Percentiles rank a stretch among this genome's conserved stretches.
These are phyloP conservation scores for Xylariaceae sp. DNA, from an alignment of 2,329 filamentous ascomycete species.

Conservation along the genomic window DNA sequence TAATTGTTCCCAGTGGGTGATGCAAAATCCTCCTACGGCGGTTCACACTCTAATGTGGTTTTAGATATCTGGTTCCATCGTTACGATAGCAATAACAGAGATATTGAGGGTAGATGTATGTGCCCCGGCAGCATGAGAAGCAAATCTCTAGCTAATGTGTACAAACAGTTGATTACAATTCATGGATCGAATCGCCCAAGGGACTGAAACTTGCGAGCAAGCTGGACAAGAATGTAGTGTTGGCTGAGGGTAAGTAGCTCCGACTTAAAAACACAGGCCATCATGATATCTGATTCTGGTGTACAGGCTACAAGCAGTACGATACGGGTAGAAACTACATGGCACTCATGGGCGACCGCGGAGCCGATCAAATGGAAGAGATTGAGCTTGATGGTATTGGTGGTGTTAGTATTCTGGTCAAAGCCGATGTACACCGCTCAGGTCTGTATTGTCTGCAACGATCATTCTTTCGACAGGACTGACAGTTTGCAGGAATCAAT, in stretches of 20 bases:
- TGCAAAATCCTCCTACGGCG: slow-evolving; percentile 15
- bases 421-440: slow-evolving; percentile 94
- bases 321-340: slow-evolving; percentile 88
- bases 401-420: slow-evolving; percentile 95
- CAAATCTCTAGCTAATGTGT: too few species aligned
- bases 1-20: slow-evolving; percentile 85
- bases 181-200: slow-evolving; percentile 92
- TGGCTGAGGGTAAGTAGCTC: slow-evolving; percentile 75
- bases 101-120: slow-evolving; percentile 94
- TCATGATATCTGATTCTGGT: slow-evolving; percentile 7
- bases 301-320: slow-evolving; percentile 82
- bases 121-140: slow-evolving; percentile 17
- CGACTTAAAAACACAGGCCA: slow-evolving; percentile 9
- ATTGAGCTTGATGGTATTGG: slow-evolving; percentile 93
- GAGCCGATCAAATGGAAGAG: slow-evolving; percentile 87
- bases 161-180: slow-evolving; percentile 88
- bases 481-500: slow-evolving; percentile 70
- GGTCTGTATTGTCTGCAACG: slow-evolving; percentile 50
- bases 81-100: slow-evolving; percentile 67
- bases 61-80: slow-evolving; percentile 96
- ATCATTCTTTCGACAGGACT: slow-evolving; percentile 23
- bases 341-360: slow-evolving; percentile 88
- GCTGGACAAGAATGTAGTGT: slow-evolving; percentile 75
- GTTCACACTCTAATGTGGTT: slow-evolving; percentile 8
- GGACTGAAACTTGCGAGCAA: slow-evolving; percentile 69